Conservation (phyloP, 176 grass and related monocot genomes). For the Eleusine coracana region DNA sequence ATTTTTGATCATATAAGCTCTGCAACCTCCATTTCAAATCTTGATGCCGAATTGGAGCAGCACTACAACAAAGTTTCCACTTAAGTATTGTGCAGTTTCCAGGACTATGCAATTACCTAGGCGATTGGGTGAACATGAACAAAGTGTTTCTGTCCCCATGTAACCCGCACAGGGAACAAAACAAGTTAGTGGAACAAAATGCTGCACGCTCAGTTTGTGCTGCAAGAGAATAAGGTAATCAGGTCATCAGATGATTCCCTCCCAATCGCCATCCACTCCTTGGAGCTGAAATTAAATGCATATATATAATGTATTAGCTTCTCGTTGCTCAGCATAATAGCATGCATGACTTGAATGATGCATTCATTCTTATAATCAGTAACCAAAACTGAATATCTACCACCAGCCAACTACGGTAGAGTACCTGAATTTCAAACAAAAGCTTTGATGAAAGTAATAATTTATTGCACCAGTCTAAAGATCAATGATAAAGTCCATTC, state of each 20-base stretch:
- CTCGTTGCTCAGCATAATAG: background rate
- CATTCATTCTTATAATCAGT: background rate
- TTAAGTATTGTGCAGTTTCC: background rate
- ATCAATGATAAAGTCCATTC: background rate
- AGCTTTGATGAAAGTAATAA: background rate
- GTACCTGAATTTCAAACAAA: background rate
- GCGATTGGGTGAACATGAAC: background rate
- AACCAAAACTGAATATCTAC: slow-evolving; percentile 7
- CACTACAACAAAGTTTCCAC: background rate
- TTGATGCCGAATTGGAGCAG: background rate
- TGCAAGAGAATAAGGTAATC: slow-evolving; percentile 51
- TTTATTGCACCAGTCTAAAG: background rate
- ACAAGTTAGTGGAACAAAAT: slow-evolving; percentile 43
- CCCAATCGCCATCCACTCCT: slow-evolving; percentile 44
- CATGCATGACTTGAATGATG: slow-evolving; percentile 2
- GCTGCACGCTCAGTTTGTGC: slow-evolving; percentile 47
- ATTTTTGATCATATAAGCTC: background rate
- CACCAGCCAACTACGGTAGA: background rate
- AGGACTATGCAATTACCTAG: background rate
- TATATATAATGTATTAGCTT: background rate
- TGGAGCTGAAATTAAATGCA: slow-evolving; percentile 37
- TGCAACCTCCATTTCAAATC: background rate
- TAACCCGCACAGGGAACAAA: background rate
- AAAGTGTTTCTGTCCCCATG: background rate
- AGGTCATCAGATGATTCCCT: slow-evolving; percentile 55